These are phyloP conservation scores for Gilbertella persicaria DNA, from an alignment of 371 early-diverging fungal species.

Conservation along the genomic window DNA sequence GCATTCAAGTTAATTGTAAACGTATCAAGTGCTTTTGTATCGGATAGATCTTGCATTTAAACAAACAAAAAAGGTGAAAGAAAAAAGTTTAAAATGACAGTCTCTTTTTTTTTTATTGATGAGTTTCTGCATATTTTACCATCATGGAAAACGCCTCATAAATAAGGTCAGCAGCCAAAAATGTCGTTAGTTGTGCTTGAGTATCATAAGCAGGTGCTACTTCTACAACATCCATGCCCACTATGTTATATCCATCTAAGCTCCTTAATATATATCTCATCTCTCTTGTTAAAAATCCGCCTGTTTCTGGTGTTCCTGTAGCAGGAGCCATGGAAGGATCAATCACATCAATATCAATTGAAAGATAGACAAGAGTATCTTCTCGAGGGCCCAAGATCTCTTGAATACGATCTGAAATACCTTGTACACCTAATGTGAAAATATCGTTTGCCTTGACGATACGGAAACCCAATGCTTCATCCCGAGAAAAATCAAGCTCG, in stretches of 20 bases:
- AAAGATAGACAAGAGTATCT: conserved; percentile 43
- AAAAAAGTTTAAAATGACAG: not conserved
- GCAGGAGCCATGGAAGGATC: conserved; percentile 57
- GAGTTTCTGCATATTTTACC: conserved; percentile 35
- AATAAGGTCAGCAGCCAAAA: conserved; percentile 47
- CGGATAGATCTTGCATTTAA: conserved; percentile 3
- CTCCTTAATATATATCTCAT: conserved; percentile 49
- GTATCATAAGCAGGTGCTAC: conserved; percentile 56
- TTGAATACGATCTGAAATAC: conserved; percentile 46
- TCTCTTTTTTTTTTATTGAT: conserved; percentile 2
- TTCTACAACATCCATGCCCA: conserved; percentile 53
- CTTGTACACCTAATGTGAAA: conserved; percentile 46
- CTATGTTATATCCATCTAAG: conserved; percentile 42
- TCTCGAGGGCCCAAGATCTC: conserved; percentile 38
- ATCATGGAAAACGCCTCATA: conserved; percentile 50
- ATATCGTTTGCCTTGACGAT: conserved; percentile 55
- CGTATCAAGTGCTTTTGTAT: conserved; percentile 32
- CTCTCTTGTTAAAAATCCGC: conserved; percentile 53
- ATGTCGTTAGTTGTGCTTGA: conserved; percentile 52
- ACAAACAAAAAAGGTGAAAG: not conserved
- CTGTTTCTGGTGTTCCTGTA: conserved; percentile 57
- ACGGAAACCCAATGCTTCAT: conserved; percentile 43
- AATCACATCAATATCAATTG: conserved; percentile 56
- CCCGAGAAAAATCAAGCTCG: conserved; percentile 37
- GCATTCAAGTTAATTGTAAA: conserved; percentile 26